Evolutionary conservation across 441 rosid species (phyloP), one percentile per base, ranked within the genome.

Genomic region (Aleurites moluccanus): DNA sequence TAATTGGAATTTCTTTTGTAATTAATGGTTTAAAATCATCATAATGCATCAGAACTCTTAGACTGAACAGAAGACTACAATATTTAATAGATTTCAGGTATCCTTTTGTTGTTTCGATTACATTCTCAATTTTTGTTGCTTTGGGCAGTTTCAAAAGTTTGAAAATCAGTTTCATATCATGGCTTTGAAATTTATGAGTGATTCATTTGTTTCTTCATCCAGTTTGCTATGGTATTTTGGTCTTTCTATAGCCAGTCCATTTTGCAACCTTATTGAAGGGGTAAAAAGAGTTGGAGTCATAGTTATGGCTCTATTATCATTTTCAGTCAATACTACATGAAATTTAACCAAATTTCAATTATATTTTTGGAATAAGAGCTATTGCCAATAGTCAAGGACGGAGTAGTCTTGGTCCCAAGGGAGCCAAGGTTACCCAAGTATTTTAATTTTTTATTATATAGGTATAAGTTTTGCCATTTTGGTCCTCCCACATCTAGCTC

Each of bases 1-100:
- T 49, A 25, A 44, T 72, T 45, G 59, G 20, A 30, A 25, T 71
- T 44, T 72, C 15, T 77, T 86, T 87, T 85, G 44, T 13, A 52
- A 69, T 52, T 35, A n/a, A 57, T 10, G 23, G 40, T 10, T 53
- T 71, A 1, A 59, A 25, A 6, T 21, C 15, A 40, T 59, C 10
- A 20, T 63, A 35, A 63, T 8, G 45, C 67, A 33, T 18, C 35
- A 20, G 8, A 6, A 63, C 2, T 18, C 11, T 6, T 15, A 4
- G 3, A 35, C 33, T 2, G 21, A 63, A 9, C 67, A 33, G 21
- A 6, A 33, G 23, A 63, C 20, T 62, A 7, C 13, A 33, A 8
- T 33, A 33, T 30, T 30, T 21, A 8, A 21, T 2, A 21, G 3
- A 9, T 56, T 52, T 16, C n/a, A 10, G 21, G 1, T 20, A 4